Evolutionary conservation across 2,329 filamentous ascomycete genomes (phyloP).

Genomic region (Teratosphaeria destructans): DNA sequence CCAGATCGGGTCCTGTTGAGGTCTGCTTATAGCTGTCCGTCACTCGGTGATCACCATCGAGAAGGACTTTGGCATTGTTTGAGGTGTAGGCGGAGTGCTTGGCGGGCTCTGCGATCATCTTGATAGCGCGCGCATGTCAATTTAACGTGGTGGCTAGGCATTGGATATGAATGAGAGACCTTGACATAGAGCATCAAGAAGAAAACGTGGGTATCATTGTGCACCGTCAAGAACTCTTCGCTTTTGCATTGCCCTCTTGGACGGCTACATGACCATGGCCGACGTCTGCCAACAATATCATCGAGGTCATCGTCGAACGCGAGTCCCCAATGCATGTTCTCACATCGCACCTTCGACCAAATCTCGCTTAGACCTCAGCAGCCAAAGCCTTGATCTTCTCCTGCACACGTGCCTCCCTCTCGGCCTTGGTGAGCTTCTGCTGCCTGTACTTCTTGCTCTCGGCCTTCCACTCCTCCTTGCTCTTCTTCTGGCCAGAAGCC

Average conservation of each 20-base stretch:
- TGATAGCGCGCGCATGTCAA: background rate
- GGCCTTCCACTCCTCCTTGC: slow-evolving; percentile 64
- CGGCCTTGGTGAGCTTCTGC: slow-evolving; percentile 66
- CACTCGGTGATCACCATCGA: no score
- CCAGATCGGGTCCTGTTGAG: no score
- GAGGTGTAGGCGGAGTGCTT: no score
- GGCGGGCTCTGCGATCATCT: background rate
- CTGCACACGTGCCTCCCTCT: slow-evolving; percentile 78
- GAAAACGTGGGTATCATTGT: background rate
- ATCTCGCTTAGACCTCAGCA: slow-evolving; percentile 17
- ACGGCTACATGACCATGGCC: background rate
- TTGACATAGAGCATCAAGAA: background rate
- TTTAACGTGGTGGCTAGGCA: no score
- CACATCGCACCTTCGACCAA: background rate
- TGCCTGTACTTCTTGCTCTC: slow-evolving; percentile 85
- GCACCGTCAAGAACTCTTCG: background rate
- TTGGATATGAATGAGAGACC: background rate
- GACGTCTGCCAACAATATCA: background rate
- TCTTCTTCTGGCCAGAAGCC: slow-evolving; percentile 73
- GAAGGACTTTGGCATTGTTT: no score
- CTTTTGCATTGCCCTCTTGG: background rate
- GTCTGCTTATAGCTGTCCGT: no score
- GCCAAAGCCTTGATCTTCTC: slow-evolving; percentile 80
- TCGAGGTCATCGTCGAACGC: background rate
- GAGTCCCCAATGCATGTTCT: background rate